phyloP scores from a whole-genome alignment of 805 yeast species.

The Candida andamanensis region DNA sequence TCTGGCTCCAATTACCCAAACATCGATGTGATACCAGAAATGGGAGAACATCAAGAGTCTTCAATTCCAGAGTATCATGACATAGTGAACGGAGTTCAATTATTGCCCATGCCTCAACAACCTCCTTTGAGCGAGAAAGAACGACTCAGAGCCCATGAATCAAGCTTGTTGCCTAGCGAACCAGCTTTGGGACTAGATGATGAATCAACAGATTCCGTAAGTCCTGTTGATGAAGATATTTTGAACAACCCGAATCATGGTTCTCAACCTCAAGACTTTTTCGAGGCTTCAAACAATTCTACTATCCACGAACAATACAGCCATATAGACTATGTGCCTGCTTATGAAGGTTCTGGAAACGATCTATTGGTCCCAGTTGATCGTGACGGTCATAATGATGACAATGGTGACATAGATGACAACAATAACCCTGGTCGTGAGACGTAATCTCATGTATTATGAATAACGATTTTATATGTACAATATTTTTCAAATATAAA shows the following conservation, averaged over 20 bases:
- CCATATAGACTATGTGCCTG: slow-evolving; percentile 30
- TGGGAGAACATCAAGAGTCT: slow-evolving; percentile 12
- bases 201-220: slow-evolving; percentile 17
- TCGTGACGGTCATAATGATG: too few species aligned
- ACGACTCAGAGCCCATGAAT: slow-evolving; percentile 46
- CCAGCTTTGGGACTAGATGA: slow-evolving; percentile 23
- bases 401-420: too few species aligned
- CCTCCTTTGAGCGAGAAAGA: slow-evolving; percentile 53
- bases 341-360: slow-evolving; percentile 23
- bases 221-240: slow-evolving; percentile 16
- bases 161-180: slow-evolving; percentile 59
- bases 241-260: too few species aligned
- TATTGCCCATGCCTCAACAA: slow-evolving; percentile 13
- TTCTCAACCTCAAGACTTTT: background rate
- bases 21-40: slow-evolving; percentile 16
- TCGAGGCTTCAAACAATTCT: background rate
- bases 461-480: too few species aligned
- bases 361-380: too few species aligned
- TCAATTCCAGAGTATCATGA: slow-evolving; percentile 25
- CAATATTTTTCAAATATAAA: too few species aligned
- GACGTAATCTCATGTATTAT: too few species aligned
- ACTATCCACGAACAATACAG: slow-evolving; percentile 11
- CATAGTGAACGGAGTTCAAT: slow-evolving; percentile 2
- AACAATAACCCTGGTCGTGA: too few species aligned
- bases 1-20: slow-evolving; percentile 3